phyloP scores from a whole-genome alignment of 1,284 basidiomycete genomes.

The Ganoderma boninense region DNA sequence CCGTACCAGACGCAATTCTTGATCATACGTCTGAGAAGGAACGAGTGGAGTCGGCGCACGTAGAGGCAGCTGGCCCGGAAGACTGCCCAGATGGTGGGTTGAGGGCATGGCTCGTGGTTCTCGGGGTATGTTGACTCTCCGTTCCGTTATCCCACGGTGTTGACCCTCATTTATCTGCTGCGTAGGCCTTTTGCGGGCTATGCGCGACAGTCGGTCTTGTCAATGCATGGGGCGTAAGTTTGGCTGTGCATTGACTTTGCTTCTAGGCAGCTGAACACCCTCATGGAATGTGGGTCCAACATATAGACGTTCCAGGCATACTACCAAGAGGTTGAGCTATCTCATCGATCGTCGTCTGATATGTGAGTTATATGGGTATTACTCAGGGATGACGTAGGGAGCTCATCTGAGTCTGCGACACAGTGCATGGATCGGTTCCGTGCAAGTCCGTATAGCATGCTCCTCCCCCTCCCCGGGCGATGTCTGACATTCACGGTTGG shows the following conservation, averaged over 20 bases:
- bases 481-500: not conserved
- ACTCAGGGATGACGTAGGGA: not conserved
- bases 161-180: not conserved
- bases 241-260: not conserved
- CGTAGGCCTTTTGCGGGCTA: not conserved
- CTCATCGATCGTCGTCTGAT: not conserved
- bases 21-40: not conserved
- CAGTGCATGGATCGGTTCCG: conserved; percentile 7
- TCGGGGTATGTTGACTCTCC: not conserved
- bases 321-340: conserved; percentile 4
- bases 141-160: not conserved
- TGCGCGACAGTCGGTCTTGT: not conserved
- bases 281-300: not conserved
- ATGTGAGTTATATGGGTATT: not conserved
- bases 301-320: not conserved
- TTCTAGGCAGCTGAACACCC: not conserved
- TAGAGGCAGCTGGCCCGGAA: not conserved
- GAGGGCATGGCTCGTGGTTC: not conserved
- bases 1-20: too few species aligned
- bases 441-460: not conserved
- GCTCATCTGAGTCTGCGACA: not conserved
- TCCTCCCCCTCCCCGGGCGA: not conserved
- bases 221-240: not conserved
- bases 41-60: not conserved
- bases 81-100: not conserved